A percentile compares a stretch with the other conserved stretches of the same genome.
Evolutionary conservation across 768 basidiomycete genomes (phyloP).

Genomic region (Tylopilus sp.): DNA sequence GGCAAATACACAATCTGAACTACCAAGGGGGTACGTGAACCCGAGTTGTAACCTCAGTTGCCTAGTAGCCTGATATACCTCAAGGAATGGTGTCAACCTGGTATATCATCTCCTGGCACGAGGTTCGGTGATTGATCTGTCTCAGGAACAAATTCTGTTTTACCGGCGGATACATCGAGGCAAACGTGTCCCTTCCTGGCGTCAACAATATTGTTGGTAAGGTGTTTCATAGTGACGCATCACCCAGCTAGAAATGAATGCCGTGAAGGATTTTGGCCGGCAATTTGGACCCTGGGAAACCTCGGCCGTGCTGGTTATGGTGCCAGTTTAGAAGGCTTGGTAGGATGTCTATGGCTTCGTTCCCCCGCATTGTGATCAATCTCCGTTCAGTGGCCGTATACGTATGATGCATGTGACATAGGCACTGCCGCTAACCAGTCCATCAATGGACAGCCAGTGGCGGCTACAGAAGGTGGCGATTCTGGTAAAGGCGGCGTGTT

Average conservation of each 20-base stretch:
- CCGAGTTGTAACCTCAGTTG: conserved; percentile 12
- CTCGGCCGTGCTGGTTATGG: conserved; percentile 67
- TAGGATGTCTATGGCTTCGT: conserved; percentile 17
- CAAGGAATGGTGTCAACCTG: conserved; percentile 48
- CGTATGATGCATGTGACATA: conserved; percentile 74
- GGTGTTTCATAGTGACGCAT: background rate
- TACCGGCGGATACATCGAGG: conserved; percentile 75
- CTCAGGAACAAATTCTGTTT: conserved; percentile 89
- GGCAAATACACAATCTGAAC: conserved; percentile 42
- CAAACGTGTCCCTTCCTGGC: conserved; percentile 62
- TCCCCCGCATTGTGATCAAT: background rate
- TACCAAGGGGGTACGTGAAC: conserved; percentile 37
- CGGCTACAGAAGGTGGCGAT: conserved; percentile 61
- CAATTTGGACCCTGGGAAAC: conserved; percentile 59
- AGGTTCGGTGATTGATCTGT: conserved; percentile 5
- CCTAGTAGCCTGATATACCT: conserved; percentile 32
- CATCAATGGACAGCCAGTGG: conserved; percentile 60
- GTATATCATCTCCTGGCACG: conserved; percentile 13
- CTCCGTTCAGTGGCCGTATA: conserved; percentile 56
- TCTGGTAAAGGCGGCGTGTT: conserved; percentile 41
- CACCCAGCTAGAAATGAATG: conserved; percentile 3
- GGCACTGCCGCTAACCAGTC: conserved; percentile 85
- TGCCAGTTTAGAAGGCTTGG: conserved; percentile 54
- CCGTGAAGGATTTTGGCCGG: conserved; percentile 45
- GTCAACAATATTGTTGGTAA: conserved; percentile 55